phyloP scores from a whole-genome alignment of 768 basidiomycete species.

The Suillus alpinus region DNA sequence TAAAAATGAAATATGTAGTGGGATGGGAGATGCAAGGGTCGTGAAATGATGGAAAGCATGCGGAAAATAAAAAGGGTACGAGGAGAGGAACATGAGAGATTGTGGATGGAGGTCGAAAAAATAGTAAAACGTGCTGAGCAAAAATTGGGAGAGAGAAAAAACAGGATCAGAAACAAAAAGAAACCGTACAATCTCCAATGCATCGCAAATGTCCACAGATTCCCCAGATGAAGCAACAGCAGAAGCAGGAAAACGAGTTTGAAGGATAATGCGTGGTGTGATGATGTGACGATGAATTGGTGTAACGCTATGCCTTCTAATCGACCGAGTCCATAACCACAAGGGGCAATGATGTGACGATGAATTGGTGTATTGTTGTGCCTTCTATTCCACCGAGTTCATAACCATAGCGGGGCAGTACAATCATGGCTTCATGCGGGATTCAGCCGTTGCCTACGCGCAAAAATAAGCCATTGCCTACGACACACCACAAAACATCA shows the following conservation, averaged over 20 bases:
- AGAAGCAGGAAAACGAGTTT: neutral
- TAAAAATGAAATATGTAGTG: neutral
- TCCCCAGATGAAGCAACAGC: neutral
- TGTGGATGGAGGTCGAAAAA: neutral
- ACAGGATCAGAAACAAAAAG: neutral
- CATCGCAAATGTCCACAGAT: neutral
- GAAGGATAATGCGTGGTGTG: neutral
- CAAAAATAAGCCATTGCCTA: neutral
- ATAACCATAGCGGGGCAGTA: neutral
- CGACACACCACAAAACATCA: neutral
- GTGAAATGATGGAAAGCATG: conserved; percentile 1
- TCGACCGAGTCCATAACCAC: neutral
- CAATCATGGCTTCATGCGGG: neutral
- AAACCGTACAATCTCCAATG: neutral
- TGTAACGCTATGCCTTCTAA: neutral
- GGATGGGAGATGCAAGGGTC: neutral
- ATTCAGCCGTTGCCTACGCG: neutral
- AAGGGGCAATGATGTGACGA: neutral
- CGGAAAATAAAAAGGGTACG: neutral
- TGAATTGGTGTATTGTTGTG: neutral
- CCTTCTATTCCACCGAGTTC: neutral
- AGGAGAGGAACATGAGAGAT: neutral
- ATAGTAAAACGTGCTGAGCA: neutral
- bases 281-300: neutral
- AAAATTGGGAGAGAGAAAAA: neutral